These are phyloP conservation scores for Antarctomyces pellizariae DNA, from an alignment of 495 filamentous ascomycete species.

Conservation along the genomic window DNA sequence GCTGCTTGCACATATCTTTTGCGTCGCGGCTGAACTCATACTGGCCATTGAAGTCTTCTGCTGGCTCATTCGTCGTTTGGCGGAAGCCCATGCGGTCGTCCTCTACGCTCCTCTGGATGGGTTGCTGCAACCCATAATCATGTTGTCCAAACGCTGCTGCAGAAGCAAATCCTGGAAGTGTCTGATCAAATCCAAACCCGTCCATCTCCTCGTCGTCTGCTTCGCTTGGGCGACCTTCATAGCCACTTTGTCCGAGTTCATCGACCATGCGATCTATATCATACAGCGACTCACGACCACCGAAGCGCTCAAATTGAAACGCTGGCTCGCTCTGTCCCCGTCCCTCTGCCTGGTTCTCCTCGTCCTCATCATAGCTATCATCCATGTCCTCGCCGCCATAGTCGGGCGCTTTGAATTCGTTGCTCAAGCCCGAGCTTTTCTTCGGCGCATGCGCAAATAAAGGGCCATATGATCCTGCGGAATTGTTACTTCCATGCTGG, in stretches of 20 bases:
- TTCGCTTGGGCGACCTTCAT: constrained; percentile 13
- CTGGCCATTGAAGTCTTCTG: constrained; percentile 19
- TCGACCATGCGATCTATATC: too few species aligned
- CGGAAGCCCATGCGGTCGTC: constrained; percentile 10
- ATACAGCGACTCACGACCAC: too few species aligned
- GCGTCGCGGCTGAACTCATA: constrained; percentile 24
- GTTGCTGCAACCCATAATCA: background rate
- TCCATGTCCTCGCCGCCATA: constrained; percentile 14
- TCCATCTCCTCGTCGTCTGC: constrained; percentile 18
- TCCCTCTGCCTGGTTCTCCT: constrained; percentile 15
- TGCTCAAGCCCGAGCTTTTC: constrained; percentile 11
- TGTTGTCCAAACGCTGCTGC: constrained; percentile 1
- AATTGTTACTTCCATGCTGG: too few species aligned
- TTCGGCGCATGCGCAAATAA: constrained; percentile 3
- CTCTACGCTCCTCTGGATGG: constrained; percentile 1
- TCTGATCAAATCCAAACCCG: constrained; percentile 11
- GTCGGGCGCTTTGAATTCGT: constrained; percentile 17
- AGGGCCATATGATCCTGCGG: too few species aligned
- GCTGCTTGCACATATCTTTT: constrained; percentile 24
- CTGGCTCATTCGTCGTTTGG: constrained; percentile 15
- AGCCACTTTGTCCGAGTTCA: constrained; percentile 12
- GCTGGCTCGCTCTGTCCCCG: constrained; percentile 14
- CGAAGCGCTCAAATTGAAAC: too few species aligned
- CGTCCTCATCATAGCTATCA: constrained; percentile 16
- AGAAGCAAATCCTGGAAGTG: constrained; percentile 13